Percentiles rank a stretch among this genome's conserved stretches.
These are phyloP conservation scores for Phytopythium cucurbitacearum DNA, from an alignment of 352 stramenopile genomes.

Conservation along the genomic window DNA sequence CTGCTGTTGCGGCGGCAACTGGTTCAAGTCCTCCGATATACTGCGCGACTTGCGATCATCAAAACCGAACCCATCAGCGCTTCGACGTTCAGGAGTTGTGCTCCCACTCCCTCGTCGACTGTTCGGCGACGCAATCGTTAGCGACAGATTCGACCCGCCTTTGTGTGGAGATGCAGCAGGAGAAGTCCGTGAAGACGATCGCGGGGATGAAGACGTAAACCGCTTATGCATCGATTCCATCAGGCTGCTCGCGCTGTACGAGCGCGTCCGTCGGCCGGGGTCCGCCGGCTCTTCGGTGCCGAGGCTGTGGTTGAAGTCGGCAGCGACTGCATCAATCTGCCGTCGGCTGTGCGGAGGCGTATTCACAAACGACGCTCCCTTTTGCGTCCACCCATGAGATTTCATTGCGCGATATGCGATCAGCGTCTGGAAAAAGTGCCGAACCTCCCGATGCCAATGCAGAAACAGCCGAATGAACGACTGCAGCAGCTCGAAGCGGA, in stretches of 20 bases:
- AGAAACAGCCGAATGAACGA: conserved; percentile 80
- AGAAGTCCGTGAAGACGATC: conserved; percentile 64
- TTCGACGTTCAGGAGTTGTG: conserved; percentile 1
- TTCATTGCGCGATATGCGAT: conserved; percentile 86
- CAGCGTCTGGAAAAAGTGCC: conserved; percentile 84
- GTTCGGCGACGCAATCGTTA: conserved; percentile 80
- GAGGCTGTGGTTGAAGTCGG: conserved; percentile 83
- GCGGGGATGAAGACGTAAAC: conserved; percentile 56
- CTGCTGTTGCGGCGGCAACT: conserved; percentile 43
- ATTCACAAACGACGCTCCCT: conserved; percentile 82
- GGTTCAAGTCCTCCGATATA: conserved; percentile 76
- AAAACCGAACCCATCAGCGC: conserved; percentile 38
- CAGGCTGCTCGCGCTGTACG: conserved; percentile 81
- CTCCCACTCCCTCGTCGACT: conserved; percentile 53
- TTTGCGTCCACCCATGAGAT: conserved; percentile 81
- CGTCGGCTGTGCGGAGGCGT: conserved; percentile 80
- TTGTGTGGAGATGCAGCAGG: conserved; percentile 52
- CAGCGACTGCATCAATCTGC: conserved; percentile 84
- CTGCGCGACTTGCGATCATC: conserved; percentile 63
- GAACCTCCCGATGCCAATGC: conserved; percentile 86
- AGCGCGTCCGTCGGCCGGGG: conserved; percentile 50
- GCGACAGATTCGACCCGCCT: conserved; percentile 33
- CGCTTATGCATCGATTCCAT: conserved; percentile 83
- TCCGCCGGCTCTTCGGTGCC: conserved; percentile 60
- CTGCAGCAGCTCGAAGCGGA: conserved; percentile 75